Conservation (phyloP, 495 filamentous ascomycete species). For the Aspergillus biplanus region DNA sequence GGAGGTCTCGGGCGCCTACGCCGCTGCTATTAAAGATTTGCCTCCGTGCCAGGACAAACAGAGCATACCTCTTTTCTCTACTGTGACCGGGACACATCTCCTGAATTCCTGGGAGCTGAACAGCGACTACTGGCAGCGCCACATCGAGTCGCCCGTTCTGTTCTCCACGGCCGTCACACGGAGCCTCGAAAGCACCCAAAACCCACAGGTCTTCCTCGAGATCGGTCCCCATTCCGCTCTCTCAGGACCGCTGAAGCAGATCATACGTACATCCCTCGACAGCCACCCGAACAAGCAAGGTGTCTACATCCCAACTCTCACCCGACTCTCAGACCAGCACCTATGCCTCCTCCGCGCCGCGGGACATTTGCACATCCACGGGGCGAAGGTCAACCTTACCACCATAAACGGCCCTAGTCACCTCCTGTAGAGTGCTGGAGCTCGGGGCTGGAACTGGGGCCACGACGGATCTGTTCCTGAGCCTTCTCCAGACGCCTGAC, state of each 20-base stretch:
- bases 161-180: slow-evolving; percentile 37
- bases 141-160: slow-evolving; percentile 39
- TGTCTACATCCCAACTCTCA: background rate
- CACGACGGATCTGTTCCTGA: slow-evolving; percentile 12
- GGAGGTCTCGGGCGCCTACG: no score
- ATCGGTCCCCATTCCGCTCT: slow-evolving; percentile 25
- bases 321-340: background rate
- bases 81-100: slow-evolving; percentile 29
- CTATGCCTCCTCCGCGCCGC: background rate
- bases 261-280: background rate
- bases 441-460: slow-evolving; percentile 50
- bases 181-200: slow-evolving; percentile 21
- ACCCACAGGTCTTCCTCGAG: slow-evolving; percentile 21
- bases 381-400: slow-evolving; percentile 43
- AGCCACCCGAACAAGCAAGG: slow-evolving; percentile 12
- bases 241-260: background rate
- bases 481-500: slow-evolving; percentile 27
- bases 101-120: slow-evolving; percentile 17
- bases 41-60: no score
- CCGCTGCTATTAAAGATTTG: no score
- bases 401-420: slow-evolving; percentile 40
- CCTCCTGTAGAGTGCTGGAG: slow-evolving; percentile 45
- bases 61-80: slow-evolving; percentile 22
- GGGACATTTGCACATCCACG: slow-evolving; percentile 22
- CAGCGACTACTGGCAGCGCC: slow-evolving; percentile 46